These are phyloP conservation scores for Sungouiella blattae DNA, from an alignment of 805 yeast species.

Conservation along the genomic window DNA sequence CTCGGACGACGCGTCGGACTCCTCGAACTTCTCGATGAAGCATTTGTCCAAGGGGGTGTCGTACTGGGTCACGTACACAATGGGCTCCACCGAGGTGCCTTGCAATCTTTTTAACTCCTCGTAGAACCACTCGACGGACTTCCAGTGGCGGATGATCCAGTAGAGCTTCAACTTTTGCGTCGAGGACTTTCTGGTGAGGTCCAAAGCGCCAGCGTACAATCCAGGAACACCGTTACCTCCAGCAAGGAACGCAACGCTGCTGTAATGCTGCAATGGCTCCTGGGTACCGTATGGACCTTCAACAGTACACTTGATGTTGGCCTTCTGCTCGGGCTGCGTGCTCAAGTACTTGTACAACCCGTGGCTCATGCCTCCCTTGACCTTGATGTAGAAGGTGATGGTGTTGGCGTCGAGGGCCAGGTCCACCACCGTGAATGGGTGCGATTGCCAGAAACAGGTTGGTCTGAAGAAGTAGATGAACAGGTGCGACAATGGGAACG, in stretches of 20 bases:
- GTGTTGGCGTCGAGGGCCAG: constrained; percentile 37
- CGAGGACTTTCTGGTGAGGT: constrained; percentile 17
- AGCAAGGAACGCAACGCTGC: constrained; percentile 49
- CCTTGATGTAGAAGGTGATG: constrained; percentile 45
- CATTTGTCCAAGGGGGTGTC: constrained; percentile 15
- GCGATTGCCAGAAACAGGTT: constrained; percentile 62
- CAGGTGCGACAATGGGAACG: constrained; percentile 54
- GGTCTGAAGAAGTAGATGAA: constrained; percentile 56
- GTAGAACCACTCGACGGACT: constrained; percentile 38
- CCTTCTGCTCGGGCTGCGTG: constrained; percentile 27
- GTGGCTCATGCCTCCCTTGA: constrained; percentile 57
- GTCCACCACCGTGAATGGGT: constrained; percentile 63
- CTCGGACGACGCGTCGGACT: constrained; percentile 7
- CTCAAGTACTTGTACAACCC: constrained; percentile 30
- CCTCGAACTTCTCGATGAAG: constrained; percentile 9
- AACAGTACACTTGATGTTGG: constrained; percentile 41
- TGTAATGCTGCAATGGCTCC: constrained; percentile 46
- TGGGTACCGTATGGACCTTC: constrained; percentile 62
- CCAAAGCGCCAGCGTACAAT: constrained; percentile 41
- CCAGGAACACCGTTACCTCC: constrained; percentile 70
- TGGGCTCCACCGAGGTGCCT: constrained; percentile 30
- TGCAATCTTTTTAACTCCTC: constrained; percentile 33
- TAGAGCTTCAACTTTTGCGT: constrained; percentile 22
- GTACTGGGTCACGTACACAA: constrained; percentile 29
- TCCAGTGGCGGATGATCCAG: constrained; percentile 41